phyloP scores from a whole-genome alignment of 495 filamentous ascomycete species.

The Neurospora cerealis region DNA sequence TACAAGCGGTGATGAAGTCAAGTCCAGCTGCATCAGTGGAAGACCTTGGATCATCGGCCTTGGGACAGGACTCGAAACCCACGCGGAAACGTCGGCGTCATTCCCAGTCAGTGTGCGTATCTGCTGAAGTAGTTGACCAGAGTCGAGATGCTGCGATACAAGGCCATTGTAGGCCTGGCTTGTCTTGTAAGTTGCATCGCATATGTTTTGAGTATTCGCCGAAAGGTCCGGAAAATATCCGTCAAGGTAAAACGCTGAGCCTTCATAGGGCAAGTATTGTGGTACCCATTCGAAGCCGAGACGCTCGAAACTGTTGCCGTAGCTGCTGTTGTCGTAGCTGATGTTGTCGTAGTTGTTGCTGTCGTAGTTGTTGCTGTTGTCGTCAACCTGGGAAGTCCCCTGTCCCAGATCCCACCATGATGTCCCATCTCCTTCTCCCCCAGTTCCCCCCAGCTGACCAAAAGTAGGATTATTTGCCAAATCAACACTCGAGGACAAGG shows the following conservation, averaged over 20 bases:
- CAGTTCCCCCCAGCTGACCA: not conserved
- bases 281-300: not conserved
- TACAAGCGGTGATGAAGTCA: not conserved
- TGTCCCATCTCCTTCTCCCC: not conserved
- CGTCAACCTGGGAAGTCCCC: not conserved
- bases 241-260: not conserved
- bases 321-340: not conserved
- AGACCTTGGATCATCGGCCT: not conserved
- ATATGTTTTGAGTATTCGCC: not conserved
- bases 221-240: not conserved
- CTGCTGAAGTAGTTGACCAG: not conserved
- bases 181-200: not conserved
- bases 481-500: not conserved
- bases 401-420: not conserved
- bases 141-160: not conserved
- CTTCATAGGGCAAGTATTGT: not conserved
- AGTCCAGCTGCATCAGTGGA: not conserved
- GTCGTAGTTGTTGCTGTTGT: not conserved
- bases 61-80: not conserved
- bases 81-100: not conserved
- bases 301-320: not conserved
- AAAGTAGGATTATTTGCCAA: not conserved
- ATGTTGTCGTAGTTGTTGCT: not conserved
- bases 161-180: not conserved
- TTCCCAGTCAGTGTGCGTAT: not conserved